Evolutionary conservation across 2,329 filamentous ascomycete species (phyloP).

Genomic region (Colletotrichum sansevieriae): DNA sequence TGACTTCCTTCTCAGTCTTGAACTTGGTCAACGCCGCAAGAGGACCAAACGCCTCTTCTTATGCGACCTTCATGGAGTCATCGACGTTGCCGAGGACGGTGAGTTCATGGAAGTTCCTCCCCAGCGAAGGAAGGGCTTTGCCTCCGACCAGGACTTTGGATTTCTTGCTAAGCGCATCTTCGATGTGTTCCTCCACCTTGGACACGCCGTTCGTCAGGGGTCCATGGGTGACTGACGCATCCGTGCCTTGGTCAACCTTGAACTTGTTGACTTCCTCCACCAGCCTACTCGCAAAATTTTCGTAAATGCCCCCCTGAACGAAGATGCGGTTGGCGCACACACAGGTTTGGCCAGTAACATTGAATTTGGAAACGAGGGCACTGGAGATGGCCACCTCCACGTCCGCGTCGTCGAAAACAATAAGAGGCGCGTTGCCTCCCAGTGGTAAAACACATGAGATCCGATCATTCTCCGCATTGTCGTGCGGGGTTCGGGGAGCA

Average conservation of each 20-base stretch:
- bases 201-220: conserved; percentile 74
- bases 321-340: conserved; percentile 90
- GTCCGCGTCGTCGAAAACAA: conserved; percentile 96
- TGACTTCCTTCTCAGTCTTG: conserved; percentile 77
- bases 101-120: conserved; percentile 78
- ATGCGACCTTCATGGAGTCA: conserved; percentile 74
- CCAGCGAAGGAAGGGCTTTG: conserved; percentile 71
- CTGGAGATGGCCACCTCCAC: conserved; percentile 88
- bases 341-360: conserved; percentile 94
- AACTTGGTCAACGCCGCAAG: conserved; percentile 79
- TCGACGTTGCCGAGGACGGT: conserved; percentile 79
- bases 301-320: conserved; percentile 83
- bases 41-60: conserved; percentile 82
- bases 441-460: conserved; percentile 52
- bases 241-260: conserved; percentile 76
- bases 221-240: conserved; percentile 70
- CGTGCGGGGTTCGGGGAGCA: conserved; percentile 7
- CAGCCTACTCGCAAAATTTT: conserved; percentile 77
- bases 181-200: conserved; percentile 74
- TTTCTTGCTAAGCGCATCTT: conserved; percentile 73
- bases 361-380: conserved; percentile 90
- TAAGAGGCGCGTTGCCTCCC: conserved; percentile 94
- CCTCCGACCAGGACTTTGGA: conserved; percentile 73
- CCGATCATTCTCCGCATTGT: conserved; percentile 5
- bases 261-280: conserved; percentile 81